Percentiles rank a stretch among this genome's conserved stretches.
Evolutionary conservation across 2,329 filamentous ascomycete genomes (phyloP).

Genomic region (Cladosporium sp.): DNA sequence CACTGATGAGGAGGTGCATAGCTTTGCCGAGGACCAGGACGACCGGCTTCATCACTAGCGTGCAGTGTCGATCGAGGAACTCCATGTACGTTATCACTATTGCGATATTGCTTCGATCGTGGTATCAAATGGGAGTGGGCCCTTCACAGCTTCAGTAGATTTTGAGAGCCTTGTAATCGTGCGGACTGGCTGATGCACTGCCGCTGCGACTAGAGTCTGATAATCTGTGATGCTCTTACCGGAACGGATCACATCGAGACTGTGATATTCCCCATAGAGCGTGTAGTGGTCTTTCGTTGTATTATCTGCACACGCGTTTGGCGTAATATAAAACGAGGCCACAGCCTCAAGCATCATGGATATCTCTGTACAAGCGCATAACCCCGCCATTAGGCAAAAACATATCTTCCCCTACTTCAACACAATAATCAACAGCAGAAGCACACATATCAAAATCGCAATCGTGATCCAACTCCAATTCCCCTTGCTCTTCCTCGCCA

Average conservation of each 20-base stretch:
- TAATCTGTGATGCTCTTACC: neutral
- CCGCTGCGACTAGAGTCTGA: neutral
- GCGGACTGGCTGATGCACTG: neutral
- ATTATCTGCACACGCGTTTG: neutral
- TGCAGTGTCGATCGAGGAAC: neutral
- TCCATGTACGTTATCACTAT: neutral
- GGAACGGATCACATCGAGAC: neutral
- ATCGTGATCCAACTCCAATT: constrained; percentile 89
- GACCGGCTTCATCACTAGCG: neutral
- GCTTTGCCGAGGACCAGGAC: constrained; percentile 1
- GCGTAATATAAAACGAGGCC: neutral
- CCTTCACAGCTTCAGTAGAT: neutral
- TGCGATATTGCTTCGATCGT: neutral
- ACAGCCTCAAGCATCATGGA: constrained; percentile 38
- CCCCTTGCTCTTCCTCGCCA: constrained; percentile 74
- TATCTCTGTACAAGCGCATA: constrained; percentile 74
- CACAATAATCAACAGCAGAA: constrained; percentile 80
- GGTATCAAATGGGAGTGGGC: neutral
- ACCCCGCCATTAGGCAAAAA: constrained; percentile 56
- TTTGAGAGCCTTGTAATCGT: neutral
- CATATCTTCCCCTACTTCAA: constrained; percentile 80
- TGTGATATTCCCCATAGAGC: neutral
- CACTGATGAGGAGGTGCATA: neutral
- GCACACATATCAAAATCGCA: constrained; percentile 72
- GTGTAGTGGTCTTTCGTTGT: neutral